Conservation (phyloP, 192 early-diverging fungal species). For the Pilaira anomala region DNA sequence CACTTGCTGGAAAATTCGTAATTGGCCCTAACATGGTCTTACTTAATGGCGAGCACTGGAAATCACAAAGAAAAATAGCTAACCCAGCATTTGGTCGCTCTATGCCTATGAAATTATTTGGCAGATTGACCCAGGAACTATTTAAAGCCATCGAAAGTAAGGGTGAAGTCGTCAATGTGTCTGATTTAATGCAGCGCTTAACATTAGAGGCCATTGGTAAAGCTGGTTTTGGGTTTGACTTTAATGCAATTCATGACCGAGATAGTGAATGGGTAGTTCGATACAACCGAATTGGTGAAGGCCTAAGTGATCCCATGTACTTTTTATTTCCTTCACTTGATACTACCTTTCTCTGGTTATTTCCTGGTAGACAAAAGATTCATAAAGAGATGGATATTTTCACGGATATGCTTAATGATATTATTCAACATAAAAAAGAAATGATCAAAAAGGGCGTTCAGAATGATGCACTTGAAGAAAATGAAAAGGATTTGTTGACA, state of each 20-base stretch:
- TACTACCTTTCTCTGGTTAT: background rate
- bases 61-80: slow-evolving; percentile 4
- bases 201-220: slow-evolving; percentile 31
- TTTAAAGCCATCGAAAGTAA: background rate
- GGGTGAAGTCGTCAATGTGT: slow-evolving; percentile 1
- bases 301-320: slow-evolving; percentile 45
- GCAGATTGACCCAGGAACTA: slow-evolving; percentile 9
- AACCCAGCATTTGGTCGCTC: slow-evolving; percentile 33
- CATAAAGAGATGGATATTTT: slow-evolving; percentile 14
- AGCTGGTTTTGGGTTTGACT: slow-evolving; percentile 46
- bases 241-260: slow-evolving; percentile 45
- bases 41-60: slow-evolving; percentile 9
- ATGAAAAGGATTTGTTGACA: slow-evolving; percentile 33
- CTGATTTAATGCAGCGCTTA: slow-evolving; percentile 18
- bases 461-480: too few relatives aligned
- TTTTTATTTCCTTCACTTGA: slow-evolving; percentile 55
- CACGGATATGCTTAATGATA: background rate
- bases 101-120: slow-evolving; percentile 25
- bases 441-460: background rate
- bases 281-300: slow-evolving; percentile 46
- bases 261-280: slow-evolving; percentile 39
- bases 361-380: background rate
- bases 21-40: background rate
- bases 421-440: slow-evolving; percentile 5
- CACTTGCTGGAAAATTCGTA: background rate